Evolutionary conservation across 2,329 filamentous ascomycete species (phyloP).

Genomic region (Sordariomycetes sp.): DNA sequence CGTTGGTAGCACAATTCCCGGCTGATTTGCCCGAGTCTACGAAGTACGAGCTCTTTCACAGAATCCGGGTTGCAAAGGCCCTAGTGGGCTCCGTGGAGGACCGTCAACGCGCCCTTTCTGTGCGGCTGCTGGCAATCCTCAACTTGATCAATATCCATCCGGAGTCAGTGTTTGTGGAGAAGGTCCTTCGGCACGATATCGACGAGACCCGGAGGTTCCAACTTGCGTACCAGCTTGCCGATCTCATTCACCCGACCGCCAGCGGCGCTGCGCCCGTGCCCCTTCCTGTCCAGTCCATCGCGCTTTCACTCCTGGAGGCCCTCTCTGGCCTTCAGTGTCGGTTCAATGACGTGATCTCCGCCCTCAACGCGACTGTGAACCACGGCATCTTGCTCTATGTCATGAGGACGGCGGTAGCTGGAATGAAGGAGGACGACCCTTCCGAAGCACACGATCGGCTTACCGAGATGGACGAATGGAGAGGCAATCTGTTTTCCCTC

Average conservation of each 20-base stretch:
- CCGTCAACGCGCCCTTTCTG: conserved; percentile 63
- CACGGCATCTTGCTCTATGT: conserved; percentile 92
- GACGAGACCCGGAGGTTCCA: conserved; percentile 85
- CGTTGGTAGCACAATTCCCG: conserved; percentile 41
- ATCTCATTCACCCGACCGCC: conserved; percentile 74
- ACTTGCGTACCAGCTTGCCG: conserved; percentile 81
- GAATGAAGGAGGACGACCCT: conserved; percentile 48
- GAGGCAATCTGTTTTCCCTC: conserved; percentile 78
- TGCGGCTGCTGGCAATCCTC: conserved; percentile 74
- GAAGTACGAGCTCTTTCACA: conserved; percentile 76
- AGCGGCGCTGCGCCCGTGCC: conserved; percentile 57
- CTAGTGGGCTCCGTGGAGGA: conserved; percentile 51
- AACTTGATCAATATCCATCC: conserved; percentile 84
- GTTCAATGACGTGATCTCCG: conserved; percentile 69
- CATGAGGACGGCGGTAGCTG: conserved; percentile 77
- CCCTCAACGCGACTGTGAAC: conserved; percentile 91
- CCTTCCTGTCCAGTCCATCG: conserved; percentile 66
- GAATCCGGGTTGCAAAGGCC: conserved; percentile 72
- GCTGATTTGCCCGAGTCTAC: conserved; percentile 56
- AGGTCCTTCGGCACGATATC: conserved; percentile 72
- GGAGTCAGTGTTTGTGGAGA: conserved; percentile 73
- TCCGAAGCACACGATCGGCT: conserved; percentile 44
- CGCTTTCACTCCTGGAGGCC: conserved; percentile 72
- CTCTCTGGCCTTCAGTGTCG: conserved; percentile 67
- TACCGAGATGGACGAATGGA: conserved; percentile 73